These are phyloP conservation scores for Stipa capillata DNA, from an alignment of 176 grass and related monocot genomes.

Conservation along the genomic window DNA sequence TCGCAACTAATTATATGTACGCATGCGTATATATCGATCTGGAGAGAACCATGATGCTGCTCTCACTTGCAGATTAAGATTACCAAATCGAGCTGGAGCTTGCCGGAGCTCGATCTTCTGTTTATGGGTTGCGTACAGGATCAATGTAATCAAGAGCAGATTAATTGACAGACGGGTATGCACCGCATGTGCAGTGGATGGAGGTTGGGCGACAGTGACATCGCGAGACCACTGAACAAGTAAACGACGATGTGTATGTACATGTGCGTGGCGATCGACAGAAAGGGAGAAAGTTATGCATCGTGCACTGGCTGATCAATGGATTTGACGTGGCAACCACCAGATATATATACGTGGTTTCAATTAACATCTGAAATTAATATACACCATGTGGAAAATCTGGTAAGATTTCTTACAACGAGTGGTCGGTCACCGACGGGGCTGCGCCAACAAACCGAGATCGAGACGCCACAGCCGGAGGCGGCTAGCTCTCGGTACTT, in stretches of 20 bases:
- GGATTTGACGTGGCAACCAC: constrained; percentile 14
- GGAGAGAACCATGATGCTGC: not conserved
- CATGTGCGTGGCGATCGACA: too few relatives aligned
- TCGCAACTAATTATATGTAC: too few relatives aligned
- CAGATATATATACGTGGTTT: too few relatives aligned
- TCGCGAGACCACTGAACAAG: not conserved
- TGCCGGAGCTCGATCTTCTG: not conserved
- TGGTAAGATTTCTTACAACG: too few relatives aligned
- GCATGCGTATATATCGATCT: not conserved
- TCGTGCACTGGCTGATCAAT: too few relatives aligned
- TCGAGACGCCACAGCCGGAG: not conserved
- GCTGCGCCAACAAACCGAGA: not conserved
- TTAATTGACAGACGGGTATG: too few relatives aligned
- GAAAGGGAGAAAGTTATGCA: too few relatives aligned
- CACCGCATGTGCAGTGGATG: not conserved
- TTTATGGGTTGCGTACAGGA: not conserved
- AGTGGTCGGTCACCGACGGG: not conserved
- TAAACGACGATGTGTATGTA: not conserved
- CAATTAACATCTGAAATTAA: too few relatives aligned
- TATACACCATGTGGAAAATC: too few relatives aligned
- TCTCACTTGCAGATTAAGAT: not conserved
- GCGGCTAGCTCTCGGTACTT: too few relatives aligned
- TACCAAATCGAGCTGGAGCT: not conserved
- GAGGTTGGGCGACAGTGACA: not conserved
- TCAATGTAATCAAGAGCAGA: too few relatives aligned